Percentiles rank a stretch among this genome's conserved stretches.
phyloP scores from a whole-genome alignment of 202 grass and related monocot genomes.

The Zoysia matrella region DNA sequence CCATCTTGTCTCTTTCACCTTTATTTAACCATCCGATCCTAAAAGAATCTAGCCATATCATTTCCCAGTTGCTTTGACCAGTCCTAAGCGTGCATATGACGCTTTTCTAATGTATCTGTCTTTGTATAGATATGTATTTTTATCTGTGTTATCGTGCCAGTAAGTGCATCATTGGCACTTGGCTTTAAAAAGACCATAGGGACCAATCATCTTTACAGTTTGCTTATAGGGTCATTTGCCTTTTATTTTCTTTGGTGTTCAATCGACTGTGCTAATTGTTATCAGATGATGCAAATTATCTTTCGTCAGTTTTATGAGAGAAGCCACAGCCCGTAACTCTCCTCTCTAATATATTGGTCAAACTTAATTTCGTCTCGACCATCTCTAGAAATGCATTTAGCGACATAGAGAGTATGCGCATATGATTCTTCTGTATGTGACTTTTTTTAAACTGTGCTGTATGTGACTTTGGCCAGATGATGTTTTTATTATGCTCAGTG shows the following conservation, averaged over 20 bases:
- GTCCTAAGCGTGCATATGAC: conserved; percentile 32
- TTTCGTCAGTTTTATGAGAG: background rate
- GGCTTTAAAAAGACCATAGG: conserved; percentile 45
- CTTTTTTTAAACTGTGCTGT: too few relatives aligned
- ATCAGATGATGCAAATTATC: background rate
- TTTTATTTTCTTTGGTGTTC: conserved; percentile 25
- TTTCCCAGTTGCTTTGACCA: conserved; percentile 53
- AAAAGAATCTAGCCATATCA: conserved; percentile 58
- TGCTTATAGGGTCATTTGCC: conserved; percentile 36
- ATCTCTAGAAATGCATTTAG: too few relatives aligned
- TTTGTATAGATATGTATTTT: conserved; percentile 51
- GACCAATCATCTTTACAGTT: conserved; percentile 39
- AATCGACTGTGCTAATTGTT: conserved; percentile 33
- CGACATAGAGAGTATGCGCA: background rate
- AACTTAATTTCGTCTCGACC: too few relatives aligned
- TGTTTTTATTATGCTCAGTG: conserved; percentile 7
- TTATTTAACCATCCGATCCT: conserved; percentile 56
- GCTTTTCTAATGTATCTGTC: conserved; percentile 41
- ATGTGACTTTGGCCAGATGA: conserved; percentile 11
- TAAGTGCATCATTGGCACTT: conserved; percentile 51
- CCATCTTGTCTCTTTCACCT: conserved; percentile 48
- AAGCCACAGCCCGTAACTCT: background rate
- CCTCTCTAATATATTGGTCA: too few relatives aligned
- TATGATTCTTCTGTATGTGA: background rate
- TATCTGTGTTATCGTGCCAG: conserved; percentile 31